These are phyloP conservation scores for Sugiyamaella novakii DNA, from an alignment of 1,139 yeast species.

Conservation along the genomic window DNA sequence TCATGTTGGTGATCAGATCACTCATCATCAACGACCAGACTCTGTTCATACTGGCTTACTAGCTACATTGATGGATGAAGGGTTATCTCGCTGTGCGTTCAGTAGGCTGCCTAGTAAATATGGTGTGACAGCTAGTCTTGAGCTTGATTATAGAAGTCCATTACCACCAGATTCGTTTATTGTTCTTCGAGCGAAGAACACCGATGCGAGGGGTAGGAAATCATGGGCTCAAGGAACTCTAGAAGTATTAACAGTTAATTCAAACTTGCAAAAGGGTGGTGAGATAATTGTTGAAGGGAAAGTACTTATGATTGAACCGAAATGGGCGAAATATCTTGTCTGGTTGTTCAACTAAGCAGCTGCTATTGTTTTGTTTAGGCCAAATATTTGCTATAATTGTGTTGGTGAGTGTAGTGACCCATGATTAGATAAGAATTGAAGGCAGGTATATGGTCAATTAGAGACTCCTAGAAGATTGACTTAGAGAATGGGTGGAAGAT, in stretches of 20 bases:
- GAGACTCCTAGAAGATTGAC: too few species aligned
- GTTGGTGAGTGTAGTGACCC: too few species aligned
- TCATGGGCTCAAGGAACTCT: constrained; percentile 64
- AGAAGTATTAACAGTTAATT: constrained; percentile 19
- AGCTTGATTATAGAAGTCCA: constrained; percentile 68
- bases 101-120: constrained; percentile 71
- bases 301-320: constrained; percentile 36
- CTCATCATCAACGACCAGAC: constrained; percentile 15
- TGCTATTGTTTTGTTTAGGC: too few species aligned
- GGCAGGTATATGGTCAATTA: too few species aligned
- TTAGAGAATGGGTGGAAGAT: too few species aligned
- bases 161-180: constrained; percentile 66
- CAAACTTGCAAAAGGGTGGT: constrained; percentile 18
- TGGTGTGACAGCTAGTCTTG: constrained; percentile 86
- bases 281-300: constrained; percentile 30
- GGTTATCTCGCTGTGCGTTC: constrained; percentile 83
- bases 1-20: constrained; percentile 61
- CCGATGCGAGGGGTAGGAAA: constrained; percentile 73
- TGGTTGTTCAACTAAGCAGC: constrained; percentile 34
- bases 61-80: constrained; percentile 84
- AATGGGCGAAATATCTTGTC: constrained; percentile 36
- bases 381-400: too few species aligned
- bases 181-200: constrained; percentile 66
- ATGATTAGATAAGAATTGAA: too few species aligned
- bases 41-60: constrained; percentile 83